These are phyloP conservation scores for Astrocystis sublimbata DNA, from an alignment of 495 filamentous ascomycete species.

Conservation along the genomic window DNA sequence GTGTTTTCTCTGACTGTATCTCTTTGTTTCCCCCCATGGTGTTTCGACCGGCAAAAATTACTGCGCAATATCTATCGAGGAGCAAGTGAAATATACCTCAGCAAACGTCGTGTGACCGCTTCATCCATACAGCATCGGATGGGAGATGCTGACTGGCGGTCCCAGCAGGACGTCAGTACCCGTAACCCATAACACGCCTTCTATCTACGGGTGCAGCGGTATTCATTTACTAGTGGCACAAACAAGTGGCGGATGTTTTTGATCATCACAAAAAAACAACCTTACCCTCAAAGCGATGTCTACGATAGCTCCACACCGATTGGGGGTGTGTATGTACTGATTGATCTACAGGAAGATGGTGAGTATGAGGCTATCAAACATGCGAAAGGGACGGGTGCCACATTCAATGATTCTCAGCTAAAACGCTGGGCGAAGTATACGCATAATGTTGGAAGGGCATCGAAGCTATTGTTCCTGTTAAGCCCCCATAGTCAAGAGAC, in stretches of 20 bases:
- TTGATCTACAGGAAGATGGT: background rate
- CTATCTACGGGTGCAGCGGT: background rate
- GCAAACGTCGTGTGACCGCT: conserved; percentile 4
- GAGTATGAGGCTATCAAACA: background rate
- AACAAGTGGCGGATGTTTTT: conserved; percentile 5
- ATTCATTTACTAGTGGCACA: background rate
- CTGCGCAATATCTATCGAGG: conserved; percentile 3
- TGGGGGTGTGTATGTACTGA: background rate
- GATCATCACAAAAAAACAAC: background rate
- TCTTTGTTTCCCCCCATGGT: background rate
- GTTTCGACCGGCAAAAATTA: background rate
- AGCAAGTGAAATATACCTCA: background rate
- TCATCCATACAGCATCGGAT: conserved; percentile 7
- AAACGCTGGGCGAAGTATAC: background rate
- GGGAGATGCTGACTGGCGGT: conserved; percentile 6
- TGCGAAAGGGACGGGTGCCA: background rate
- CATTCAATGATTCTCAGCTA: background rate
- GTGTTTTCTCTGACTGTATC: background rate
- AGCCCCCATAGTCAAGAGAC: background rate
- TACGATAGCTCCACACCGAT: background rate
- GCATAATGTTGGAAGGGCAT: conserved; percentile 9
- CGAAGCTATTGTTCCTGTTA: background rate
- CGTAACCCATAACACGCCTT: conserved; percentile 9
- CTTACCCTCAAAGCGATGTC: conserved; percentile 5
- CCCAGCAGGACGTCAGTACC: conserved; percentile 1